These are phyloP conservation scores for Colletotrichum musicola DNA, from an alignment of 2,329 filamentous ascomycete genomes.

Conservation along the genomic window DNA sequence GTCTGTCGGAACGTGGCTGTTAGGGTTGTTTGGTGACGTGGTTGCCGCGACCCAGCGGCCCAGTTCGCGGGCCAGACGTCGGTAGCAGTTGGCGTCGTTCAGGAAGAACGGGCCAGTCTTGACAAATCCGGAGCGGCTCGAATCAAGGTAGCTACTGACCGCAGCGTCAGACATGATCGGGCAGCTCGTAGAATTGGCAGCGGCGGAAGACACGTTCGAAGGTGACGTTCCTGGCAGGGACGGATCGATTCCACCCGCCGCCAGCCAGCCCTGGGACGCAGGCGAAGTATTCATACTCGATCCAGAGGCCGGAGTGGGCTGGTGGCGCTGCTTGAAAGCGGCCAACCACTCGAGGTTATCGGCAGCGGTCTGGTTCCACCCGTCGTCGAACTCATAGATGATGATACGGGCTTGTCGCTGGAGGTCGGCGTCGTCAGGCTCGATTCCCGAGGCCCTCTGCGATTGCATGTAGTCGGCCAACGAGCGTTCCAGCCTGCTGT, in stretches of 20 bases:
- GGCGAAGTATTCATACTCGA: constrained; percentile 24
- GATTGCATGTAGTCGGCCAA: constrained; percentile 64
- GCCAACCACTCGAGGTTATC: constrained; percentile 68
- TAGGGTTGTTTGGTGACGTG: constrained; percentile 72
- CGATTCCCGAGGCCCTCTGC: constrained; percentile 59
- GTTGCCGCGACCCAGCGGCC: constrained; percentile 63
- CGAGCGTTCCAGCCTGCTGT: constrained; percentile 67
- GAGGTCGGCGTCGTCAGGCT: constrained; percentile 66
- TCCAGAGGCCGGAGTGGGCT: constrained; percentile 5
- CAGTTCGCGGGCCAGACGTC: constrained; percentile 66
- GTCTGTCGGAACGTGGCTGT: constrained; percentile 69
- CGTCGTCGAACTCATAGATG: constrained; percentile 72
- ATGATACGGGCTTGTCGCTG: constrained; percentile 70
- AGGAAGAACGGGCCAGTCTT: constrained; percentile 58
- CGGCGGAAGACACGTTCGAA: neutral
- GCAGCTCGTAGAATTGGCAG: neutral
- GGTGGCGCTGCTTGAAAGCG: constrained; percentile 64
- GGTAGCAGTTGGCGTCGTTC: constrained; percentile 73
- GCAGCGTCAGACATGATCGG: constrained; percentile 2
- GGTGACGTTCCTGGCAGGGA: constrained; percentile 18
- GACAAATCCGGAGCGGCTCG: neutral
- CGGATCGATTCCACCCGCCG: neutral
- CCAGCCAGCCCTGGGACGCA: constrained; percentile 4
- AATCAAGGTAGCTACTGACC: neutral
- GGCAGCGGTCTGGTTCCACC: constrained; percentile 73